Percentiles rank a stretch among this genome's conserved stretches.
These are phyloP conservation scores for Phytomonas francai DNA, from an alignment of 208 protist genomes.

Conservation along the genomic window DNA sequence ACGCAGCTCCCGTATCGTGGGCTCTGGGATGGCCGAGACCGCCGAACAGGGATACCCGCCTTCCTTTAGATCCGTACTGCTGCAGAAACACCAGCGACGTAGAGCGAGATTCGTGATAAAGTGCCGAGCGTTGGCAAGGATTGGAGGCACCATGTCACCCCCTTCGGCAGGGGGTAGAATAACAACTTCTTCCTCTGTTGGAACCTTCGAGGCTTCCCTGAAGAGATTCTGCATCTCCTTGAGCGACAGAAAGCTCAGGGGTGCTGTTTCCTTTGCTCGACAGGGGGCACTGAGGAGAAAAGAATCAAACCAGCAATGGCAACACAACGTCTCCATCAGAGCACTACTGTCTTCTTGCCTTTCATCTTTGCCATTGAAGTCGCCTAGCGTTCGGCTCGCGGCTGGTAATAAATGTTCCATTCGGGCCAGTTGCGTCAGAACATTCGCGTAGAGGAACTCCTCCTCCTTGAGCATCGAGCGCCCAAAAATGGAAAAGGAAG, in stretches of 20 bases:
- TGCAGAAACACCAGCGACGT: slow-evolving; percentile 27
- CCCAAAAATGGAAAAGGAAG: not conserved
- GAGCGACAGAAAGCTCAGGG: slow-evolving; percentile 16
- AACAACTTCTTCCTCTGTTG: not conserved
- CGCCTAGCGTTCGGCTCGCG: not conserved
- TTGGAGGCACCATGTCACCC: not conserved
- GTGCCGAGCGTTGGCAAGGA: not conserved
- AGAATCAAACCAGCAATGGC: slow-evolving; percentile 10
- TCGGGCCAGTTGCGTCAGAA: not conserved
- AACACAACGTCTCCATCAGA: not conserved
- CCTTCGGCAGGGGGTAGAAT: not conserved
- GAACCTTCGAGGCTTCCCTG: not conserved
- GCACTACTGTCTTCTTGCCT: not conserved
- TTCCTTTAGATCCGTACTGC: not conserved
- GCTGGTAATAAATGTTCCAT: not conserved
- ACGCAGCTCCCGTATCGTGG: slow-evolving; percentile 39
- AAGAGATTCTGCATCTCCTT: slow-evolving; percentile 16
- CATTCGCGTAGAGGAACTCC: not conserved
- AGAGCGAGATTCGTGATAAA: slow-evolving; percentile 20
- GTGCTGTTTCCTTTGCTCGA: not conserved
- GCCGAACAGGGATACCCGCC: not conserved
- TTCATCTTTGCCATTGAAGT: not conserved
- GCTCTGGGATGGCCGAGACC: slow-evolving; percentile 11
- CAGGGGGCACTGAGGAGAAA: slow-evolving; percentile 18
- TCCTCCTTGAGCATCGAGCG: not conserved